Percentiles rank a stretch among this genome's conserved stretches.
Evolutionary conservation across 2,329 filamentous ascomycete genomes (phyloP).

Genomic region (Neobulgaria alba): DNA sequence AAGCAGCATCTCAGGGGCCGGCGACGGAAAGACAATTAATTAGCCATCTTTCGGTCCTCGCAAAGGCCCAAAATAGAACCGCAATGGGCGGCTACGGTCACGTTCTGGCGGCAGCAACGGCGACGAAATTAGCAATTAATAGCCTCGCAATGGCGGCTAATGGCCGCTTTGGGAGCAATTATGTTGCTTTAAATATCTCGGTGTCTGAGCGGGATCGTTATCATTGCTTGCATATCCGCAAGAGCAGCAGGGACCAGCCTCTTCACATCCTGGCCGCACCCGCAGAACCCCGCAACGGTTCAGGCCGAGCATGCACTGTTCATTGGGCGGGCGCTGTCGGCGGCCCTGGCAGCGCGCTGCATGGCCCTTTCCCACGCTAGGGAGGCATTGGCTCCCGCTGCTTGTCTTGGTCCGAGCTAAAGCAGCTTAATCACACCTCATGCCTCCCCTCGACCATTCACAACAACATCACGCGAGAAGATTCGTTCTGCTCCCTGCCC

Average conservation of each 20-base stretch:
- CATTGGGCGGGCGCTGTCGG: too few relatives aligned
- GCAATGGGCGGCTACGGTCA: conserved; percentile 19
- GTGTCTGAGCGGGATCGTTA: not conserved
- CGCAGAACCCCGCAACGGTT: not conserved
- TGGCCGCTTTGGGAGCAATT: conserved; percentile 16
- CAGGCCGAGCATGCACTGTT: too few relatives aligned
- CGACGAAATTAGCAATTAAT: conserved; percentile 10
- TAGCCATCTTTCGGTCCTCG: too few relatives aligned
- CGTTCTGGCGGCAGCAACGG: conserved; percentile 5
- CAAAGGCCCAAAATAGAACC: conserved; percentile 23
- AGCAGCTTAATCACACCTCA: conserved; percentile 6
- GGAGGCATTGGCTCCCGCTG: conserved; percentile 4
- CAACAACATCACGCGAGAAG: conserved; percentile 14
- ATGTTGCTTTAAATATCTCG: conserved; percentile 23
- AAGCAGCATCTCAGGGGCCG: too few relatives aligned
- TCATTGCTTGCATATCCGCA: conserved; percentile 14
- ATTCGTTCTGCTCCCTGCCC: conserved; percentile 2
- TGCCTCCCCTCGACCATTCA: conserved; percentile 8
- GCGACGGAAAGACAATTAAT: too few relatives aligned
- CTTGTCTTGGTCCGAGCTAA: not conserved
- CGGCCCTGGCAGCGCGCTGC: too few relatives aligned
- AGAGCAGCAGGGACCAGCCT: conserved; percentile 3
- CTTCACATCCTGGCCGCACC: too few relatives aligned
- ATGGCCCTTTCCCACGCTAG: not conserved
- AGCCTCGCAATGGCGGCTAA: conserved; percentile 2